phyloP scores from a whole-genome alignment of 2,329 filamentous ascomycete species.

The Aspergillus sp. region DNA sequence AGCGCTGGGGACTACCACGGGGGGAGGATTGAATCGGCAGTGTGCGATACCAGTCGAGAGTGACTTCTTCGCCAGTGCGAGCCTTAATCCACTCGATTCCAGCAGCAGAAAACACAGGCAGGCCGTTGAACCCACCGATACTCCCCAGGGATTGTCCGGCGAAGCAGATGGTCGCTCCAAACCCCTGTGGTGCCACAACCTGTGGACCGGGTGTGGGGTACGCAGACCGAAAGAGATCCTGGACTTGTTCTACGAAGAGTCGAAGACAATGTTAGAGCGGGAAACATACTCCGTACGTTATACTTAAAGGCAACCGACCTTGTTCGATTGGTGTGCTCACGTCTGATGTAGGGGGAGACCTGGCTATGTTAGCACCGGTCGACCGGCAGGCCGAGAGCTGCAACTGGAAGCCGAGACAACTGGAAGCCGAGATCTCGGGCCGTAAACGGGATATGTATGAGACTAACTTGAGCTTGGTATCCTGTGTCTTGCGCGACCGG shows the following conservation, averaged over 20 bases:
- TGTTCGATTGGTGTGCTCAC: too few species aligned
- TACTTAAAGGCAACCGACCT: background rate
- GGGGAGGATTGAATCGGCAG: background rate
- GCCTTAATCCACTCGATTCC: conserved; percentile 10
- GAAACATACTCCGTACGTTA: too few species aligned
- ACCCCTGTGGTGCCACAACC: background rate
- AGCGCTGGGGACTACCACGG: background rate
- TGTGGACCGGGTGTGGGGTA: background rate
- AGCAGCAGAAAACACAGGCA: conserved; percentile 10
- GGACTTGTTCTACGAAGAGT: too few species aligned
- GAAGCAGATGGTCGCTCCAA: background rate
- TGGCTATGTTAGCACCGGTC: too few species aligned
- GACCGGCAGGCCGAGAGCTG: background rate
- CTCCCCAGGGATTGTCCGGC: conserved; percentile 5
- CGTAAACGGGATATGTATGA: too few species aligned
- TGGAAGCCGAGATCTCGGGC: background rate
- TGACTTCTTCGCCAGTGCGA: conserved; percentile 4
- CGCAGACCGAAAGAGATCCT: too few species aligned
- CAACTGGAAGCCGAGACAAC: background rate
- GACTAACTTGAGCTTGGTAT: too few species aligned
- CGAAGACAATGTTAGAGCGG: too few species aligned
- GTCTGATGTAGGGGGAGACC: too few species aligned
- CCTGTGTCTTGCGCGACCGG: too few species aligned
- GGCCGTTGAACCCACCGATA: conserved; percentile 12
- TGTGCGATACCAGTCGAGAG: conserved; percentile 2